phyloP scores from a whole-genome alignment of 2,329 filamentous ascomycete species.

The Aspergillus fumigatiaffinis region DNA sequence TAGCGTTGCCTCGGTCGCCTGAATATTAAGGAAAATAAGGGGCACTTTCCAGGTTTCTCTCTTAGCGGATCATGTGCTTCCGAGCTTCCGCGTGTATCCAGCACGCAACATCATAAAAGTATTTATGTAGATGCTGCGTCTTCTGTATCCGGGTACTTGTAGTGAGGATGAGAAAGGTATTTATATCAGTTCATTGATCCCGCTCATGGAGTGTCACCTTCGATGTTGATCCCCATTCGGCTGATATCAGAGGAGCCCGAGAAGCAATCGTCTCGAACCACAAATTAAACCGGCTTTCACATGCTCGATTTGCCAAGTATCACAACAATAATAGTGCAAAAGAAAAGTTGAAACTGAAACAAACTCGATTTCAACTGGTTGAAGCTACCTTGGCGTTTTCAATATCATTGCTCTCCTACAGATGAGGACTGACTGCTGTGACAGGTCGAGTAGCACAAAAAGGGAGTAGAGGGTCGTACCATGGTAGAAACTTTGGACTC shows the following conservation, averaged over 20 bases:
- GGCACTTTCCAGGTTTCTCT: slow-evolving; percentile 6
- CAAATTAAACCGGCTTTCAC: background rate
- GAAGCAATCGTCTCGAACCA: background rate
- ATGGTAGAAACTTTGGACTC: background rate
- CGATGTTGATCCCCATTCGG: background rate
- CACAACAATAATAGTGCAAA: background rate
- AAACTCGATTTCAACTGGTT: background rate
- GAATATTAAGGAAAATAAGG: slow-evolving; percentile 19
- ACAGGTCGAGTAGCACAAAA: background rate
- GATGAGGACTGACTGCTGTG: background rate
- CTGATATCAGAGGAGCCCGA: background rate
- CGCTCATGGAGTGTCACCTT: background rate
- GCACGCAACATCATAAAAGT: background rate
- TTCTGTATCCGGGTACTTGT: background rate
- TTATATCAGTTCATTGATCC: background rate
- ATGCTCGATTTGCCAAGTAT: background rate
- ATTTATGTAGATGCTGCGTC: background rate
- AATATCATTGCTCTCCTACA: background rate
- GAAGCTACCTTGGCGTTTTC: background rate
- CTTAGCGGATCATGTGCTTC: slow-evolving; percentile 13
- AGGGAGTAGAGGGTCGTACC: background rate
- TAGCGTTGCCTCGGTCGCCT: slow-evolving; percentile 18
- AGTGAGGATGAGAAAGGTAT: background rate
- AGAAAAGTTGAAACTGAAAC: background rate
- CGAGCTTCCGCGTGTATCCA: slow-evolving; percentile 5